Conservation (phyloP, 2,329 filamentous ascomycete genomes). For the Aspergillus tubingensis region DNA sequence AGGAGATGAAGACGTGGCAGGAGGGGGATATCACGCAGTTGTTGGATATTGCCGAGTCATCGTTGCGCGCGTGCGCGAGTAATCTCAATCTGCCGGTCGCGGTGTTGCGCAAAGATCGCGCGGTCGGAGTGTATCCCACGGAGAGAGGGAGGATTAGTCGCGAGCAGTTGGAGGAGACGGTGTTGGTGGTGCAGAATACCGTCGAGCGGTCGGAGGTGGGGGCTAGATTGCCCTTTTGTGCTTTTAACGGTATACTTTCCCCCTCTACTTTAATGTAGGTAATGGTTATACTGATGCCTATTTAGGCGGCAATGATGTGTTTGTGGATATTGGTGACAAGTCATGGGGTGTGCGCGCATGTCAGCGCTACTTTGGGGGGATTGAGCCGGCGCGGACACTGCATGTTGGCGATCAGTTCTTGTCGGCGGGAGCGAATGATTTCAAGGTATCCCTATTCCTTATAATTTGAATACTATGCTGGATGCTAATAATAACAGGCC, state of each 20-base stretch:
- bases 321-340: conserved; percentile 98
- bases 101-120: conserved; percentile 84
- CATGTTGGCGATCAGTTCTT: conserved; percentile 97
- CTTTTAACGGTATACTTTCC: conserved; percentile 72
- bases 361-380: conserved; percentile 81
- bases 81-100: conserved; percentile 77
- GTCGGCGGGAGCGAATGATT: conserved; percentile 93
- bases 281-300: neutral
- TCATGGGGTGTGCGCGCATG: conserved; percentile 92
- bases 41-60: conserved; percentile 85
- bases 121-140: conserved; percentile 73
- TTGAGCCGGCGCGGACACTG: conserved; percentile 76
- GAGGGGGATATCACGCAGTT: conserved; percentile 73
- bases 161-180: conserved; percentile 92
- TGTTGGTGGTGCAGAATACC: conserved; percentile 89
- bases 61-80: conserved; percentile 76
- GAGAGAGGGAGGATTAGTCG: conserved; percentile 70
- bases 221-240: conserved; percentile 79
- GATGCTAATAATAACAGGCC: conserved; percentile 50
- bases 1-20: conserved; percentile 54
- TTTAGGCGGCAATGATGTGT: conserved; percentile 83
- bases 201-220: conserved; percentile 78
- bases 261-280: neutral
- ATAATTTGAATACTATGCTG: neutral
- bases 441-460: conserved; percentile 63